Evolutionary conservation across 108 stramenopile species (phyloP).

Genomic region (Conticribra guillardii): DNA sequence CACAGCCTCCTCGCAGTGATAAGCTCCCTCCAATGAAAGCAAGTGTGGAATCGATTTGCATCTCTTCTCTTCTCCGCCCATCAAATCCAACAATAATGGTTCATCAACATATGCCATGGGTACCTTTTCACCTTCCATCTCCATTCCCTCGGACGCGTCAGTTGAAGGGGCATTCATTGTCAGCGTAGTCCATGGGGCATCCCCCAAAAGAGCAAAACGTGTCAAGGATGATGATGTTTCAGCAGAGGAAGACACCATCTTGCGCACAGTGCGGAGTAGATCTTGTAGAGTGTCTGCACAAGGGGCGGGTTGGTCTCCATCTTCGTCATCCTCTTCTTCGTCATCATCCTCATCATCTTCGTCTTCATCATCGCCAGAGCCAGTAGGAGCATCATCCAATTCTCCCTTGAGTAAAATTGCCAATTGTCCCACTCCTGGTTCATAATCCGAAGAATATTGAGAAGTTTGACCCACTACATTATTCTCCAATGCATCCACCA

Average conservation of each 20-base stretch:
- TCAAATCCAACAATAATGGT: slow-evolving; percentile 50
- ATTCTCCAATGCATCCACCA: slow-evolving; percentile 40
- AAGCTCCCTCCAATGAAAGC: slow-evolving; percentile 40
- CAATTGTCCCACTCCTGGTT: slow-evolving; percentile 63
- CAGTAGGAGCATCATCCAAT: slow-evolving; percentile 38
- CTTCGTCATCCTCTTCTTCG: slow-evolving; percentile 67
- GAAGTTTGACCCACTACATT: slow-evolving; percentile 24
- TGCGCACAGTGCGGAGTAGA: slow-evolving; percentile 58
- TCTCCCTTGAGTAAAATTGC: slow-evolving; percentile 69
- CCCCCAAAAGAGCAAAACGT: slow-evolving; percentile 59
- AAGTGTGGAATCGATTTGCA: slow-evolving; percentile 58
- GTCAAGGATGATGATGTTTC: slow-evolving; percentile 26
- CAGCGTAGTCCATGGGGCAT: slow-evolving; percentile 79
- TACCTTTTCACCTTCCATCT: slow-evolving; percentile 14
- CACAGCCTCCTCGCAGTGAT: slow-evolving; percentile 11
- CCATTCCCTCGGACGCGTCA: slow-evolving; percentile 13
- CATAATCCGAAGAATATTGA: slow-evolving; percentile 62
- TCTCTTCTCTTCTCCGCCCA: slow-evolving; percentile 40
- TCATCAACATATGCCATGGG: slow-evolving; percentile 50
- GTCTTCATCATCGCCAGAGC: slow-evolving; percentile 54
- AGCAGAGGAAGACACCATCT: slow-evolving; percentile 18
- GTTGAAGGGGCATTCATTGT: slow-evolving; percentile 17
- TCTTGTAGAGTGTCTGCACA: slow-evolving; percentile 87
- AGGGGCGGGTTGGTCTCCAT: slow-evolving; percentile 54
- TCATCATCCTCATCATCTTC: slow-evolving; percentile 64